Percentiles rank a stretch among this genome's conserved stretches.
Evolutionary conservation across 2,329 filamentous ascomycete species (phyloP).

Genomic region (Fusarium papillatum): DNA sequence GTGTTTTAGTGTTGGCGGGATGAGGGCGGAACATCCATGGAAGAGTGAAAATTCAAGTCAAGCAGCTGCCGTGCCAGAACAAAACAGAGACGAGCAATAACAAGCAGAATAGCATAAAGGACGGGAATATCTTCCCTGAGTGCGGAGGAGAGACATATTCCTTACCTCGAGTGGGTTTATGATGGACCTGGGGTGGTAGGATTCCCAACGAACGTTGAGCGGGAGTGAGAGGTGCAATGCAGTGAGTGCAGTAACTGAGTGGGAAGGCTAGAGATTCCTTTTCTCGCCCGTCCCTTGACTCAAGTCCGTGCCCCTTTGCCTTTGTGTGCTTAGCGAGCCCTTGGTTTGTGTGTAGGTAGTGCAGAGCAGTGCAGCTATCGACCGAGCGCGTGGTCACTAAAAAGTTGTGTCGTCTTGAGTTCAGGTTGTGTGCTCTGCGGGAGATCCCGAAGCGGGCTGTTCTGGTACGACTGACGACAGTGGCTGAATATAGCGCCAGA

Average conservation of each 20-base stretch:
- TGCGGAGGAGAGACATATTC: conserved; percentile 19
- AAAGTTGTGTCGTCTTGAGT: conserved; percentile 12
- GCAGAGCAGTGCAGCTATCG: conserved; percentile 2
- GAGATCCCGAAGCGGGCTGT: conserved; percentile 42
- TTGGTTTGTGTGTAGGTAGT: background rate
- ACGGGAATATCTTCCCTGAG: conserved; percentile 1
- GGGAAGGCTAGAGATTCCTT: background rate
- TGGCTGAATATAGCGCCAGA: conserved; percentile 43
- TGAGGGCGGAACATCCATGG: conserved; percentile 26
- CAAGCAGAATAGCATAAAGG: conserved; percentile 11
- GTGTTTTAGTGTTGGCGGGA: conserved; percentile 25
- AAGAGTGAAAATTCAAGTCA: conserved; percentile 30
- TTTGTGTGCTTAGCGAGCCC: conserved; percentile 14
- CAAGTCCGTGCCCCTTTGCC: conserved; percentile 1
- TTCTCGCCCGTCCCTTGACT: background rate
- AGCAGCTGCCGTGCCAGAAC: background rate
- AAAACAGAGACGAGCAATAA: background rate
- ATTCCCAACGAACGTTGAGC: conserved; percentile 9
- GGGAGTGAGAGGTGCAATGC: background rate
- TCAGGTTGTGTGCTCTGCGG: conserved; percentile 35
- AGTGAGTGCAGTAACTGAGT: background rate
- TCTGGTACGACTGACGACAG: conserved; percentile 46
- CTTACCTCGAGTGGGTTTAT: conserved; percentile 30
- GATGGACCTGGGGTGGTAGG: background rate
- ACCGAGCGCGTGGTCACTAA: conserved; percentile 19